phyloP scores from a whole-genome alignment of 176 grass and related monocot genomes.

The Eragrostis nindensis region DNA sequence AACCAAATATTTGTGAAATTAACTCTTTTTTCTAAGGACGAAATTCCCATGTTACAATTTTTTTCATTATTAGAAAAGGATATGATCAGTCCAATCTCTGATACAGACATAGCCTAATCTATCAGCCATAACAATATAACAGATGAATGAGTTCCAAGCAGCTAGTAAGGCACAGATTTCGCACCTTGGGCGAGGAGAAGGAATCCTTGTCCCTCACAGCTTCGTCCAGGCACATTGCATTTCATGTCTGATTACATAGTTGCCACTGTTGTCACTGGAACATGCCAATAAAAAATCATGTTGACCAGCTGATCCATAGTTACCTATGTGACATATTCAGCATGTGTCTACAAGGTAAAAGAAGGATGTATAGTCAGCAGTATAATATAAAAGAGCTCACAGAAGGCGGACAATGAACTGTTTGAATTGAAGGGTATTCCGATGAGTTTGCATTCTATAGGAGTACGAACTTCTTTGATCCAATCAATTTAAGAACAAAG shows the following conservation, averaged over 20 bases:
- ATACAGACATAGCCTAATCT: not conserved
- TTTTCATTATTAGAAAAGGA: not conserved
- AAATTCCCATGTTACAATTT: not conserved
- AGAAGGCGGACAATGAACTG: not conserved
- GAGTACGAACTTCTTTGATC: not conserved
- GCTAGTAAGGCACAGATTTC: not conserved
- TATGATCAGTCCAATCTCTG: not conserved
- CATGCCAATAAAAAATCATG: not conserved
- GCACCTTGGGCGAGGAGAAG: not conserved
- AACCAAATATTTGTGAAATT: too few species aligned
- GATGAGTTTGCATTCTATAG: not conserved
- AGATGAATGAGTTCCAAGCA: not conserved
- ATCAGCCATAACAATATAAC: not conserved
- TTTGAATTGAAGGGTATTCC: not conserved
- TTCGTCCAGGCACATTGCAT: not conserved
- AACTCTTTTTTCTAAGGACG: too few species aligned
- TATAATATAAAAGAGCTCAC: not conserved
- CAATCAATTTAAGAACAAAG: not conserved
- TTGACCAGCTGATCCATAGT: not conserved
- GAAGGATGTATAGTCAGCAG: not conserved
- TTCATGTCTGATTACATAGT: not conserved
- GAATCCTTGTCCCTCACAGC: not conserved
- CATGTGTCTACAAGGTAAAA: not conserved
- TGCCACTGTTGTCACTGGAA: not conserved
- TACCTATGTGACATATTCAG: not conserved